Percentiles rank a stretch among this genome's conserved stretches.
These are phyloP conservation scores for Farysia itapuensis DNA, from an alignment of 1,284 basidiomycete species.

Conservation along the genomic window DNA sequence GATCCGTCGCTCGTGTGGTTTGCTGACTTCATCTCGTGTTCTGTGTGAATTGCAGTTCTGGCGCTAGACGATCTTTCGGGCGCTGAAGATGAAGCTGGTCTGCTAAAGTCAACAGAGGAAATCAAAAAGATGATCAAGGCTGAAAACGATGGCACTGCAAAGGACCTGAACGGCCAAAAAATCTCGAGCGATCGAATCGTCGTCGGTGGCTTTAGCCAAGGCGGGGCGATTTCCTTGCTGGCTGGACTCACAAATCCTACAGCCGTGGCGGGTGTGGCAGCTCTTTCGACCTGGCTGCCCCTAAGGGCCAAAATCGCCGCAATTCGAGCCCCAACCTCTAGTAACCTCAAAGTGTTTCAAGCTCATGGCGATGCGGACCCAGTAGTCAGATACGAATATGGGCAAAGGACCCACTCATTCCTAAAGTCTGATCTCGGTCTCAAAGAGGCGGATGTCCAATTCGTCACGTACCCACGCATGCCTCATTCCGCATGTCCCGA, in stretches of 20 bases:
- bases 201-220: constrained; percentile 51
- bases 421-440: constrained; percentile 43
- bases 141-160: constrained; percentile 47
- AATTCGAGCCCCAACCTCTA: constrained; percentile 28
- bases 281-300: constrained; percentile 56
- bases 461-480: constrained; percentile 51
- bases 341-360: constrained; percentile 48
- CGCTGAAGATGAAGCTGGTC: constrained; percentile 53
- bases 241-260: constrained; percentile 40
- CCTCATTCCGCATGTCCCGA: constrained; percentile 55
- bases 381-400: constrained; percentile 51
- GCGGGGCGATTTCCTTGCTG: constrained; percentile 54
- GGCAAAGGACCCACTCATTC: constrained; percentile 34
- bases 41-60: constrained; percentile 5
- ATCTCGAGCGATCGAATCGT: constrained; percentile 53
- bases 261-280: constrained; percentile 48
- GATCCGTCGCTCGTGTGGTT: not conserved
- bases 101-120: constrained; percentile 43
- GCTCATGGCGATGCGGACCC: constrained; percentile 54
- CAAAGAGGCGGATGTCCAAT: constrained; percentile 31
- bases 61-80: constrained; percentile 49
- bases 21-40: not conserved
- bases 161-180: constrained; percentile 39
- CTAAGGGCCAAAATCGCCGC: constrained; percentile 46
- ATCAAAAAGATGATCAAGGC: constrained; percentile 51